Percentiles rank a stretch among this genome's conserved stretches.
Conservation (phyloP, 2,329 filamentous ascomycete species). For the Phialophora tarda region DNA sequence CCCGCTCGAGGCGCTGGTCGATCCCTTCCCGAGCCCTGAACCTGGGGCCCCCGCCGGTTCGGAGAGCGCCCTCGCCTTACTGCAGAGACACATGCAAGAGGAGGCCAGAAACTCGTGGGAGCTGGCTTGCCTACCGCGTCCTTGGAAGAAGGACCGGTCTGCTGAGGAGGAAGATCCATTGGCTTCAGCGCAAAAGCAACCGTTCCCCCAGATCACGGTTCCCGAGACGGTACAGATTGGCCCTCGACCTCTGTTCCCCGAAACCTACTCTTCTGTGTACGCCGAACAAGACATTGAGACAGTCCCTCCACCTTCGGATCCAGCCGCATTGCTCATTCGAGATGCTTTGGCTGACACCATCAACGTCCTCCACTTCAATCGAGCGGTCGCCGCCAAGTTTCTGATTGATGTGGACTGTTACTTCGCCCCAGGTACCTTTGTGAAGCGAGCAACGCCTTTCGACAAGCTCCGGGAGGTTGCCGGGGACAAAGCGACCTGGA, state of each 20-base stretch:
- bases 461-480: conserved; percentile 76
- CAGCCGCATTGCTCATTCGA: conserved; percentile 81
- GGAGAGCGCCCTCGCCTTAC: conserved; percentile 75
- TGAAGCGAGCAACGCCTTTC: conserved; percentile 90
- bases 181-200: conserved; percentile 70
- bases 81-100: conserved; percentile 82
- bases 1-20: conserved; percentile 80
- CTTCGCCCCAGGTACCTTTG: conserved; percentile 86
- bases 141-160: conserved; percentile 54
- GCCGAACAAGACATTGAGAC: conserved; percentile 84
- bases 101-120: conserved; percentile 79
- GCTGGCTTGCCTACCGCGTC: conserved; percentile 66
- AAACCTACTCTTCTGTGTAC: conserved; percentile 93
- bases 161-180: conserved; percentile 62
- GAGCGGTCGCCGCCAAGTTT: conserved; percentile 82
- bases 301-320: conserved; percentile 75
- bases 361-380: conserved; percentile 91
- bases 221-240: conserved; percentile 78
- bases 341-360: conserved; percentile 91
- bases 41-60: conserved; percentile 66
- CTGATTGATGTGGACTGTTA: conserved; percentile 95
- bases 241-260: conserved; percentile 79
- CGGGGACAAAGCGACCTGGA: conserved; percentile 80
- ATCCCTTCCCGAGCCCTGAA: conserved; percentile 70
- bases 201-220: conserved; percentile 75